Conservation (phyloP, 352 stramenopile species). For the Pythium guiyangense region DNA sequence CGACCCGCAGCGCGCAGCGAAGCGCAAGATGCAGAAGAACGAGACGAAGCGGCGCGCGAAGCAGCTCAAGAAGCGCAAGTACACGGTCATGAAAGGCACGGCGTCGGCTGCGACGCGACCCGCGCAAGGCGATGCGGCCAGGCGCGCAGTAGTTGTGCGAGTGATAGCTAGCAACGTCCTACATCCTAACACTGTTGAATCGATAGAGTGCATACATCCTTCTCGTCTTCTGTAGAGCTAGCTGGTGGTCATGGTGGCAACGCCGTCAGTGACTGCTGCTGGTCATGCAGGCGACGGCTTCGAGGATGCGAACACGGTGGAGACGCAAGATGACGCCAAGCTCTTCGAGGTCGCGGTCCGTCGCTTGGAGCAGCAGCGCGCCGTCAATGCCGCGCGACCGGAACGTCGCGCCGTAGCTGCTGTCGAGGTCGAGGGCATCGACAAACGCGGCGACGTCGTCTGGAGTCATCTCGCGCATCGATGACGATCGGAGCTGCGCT, state of each 20-base stretch:
- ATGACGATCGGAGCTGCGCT: no score
- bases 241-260: not conserved
- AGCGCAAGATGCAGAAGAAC: constrained; percentile 85
- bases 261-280: not conserved
- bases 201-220: constrained; percentile 8
- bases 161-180: not conserved
- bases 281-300: constrained; percentile 16
- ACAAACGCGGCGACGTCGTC: constrained; percentile 47
- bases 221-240: not conserved
- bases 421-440: constrained; percentile 39
- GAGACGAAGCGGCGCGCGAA: constrained; percentile 76
- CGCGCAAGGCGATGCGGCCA: constrained; percentile 56
- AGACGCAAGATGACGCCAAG: constrained; percentile 61
- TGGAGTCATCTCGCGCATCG: constrained; percentile 24
- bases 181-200: not conserved
- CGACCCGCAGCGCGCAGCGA: constrained; percentile 65
- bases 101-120: constrained; percentile 48
- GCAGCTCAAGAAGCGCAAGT: constrained; percentile 88
- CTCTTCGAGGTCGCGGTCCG: constrained; percentile 55
- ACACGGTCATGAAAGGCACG: constrained; percentile 78
- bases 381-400: constrained; percentile 58
- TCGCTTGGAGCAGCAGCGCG: constrained; percentile 43
- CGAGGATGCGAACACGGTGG: constrained; percentile 70
- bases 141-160: constrained; percentile 40
- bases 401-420: constrained; percentile 28